phyloP scores from a whole-genome alignment of 2,329 filamentous ascomycete species.

The Ophiostoma novo-ulmi region DNA sequence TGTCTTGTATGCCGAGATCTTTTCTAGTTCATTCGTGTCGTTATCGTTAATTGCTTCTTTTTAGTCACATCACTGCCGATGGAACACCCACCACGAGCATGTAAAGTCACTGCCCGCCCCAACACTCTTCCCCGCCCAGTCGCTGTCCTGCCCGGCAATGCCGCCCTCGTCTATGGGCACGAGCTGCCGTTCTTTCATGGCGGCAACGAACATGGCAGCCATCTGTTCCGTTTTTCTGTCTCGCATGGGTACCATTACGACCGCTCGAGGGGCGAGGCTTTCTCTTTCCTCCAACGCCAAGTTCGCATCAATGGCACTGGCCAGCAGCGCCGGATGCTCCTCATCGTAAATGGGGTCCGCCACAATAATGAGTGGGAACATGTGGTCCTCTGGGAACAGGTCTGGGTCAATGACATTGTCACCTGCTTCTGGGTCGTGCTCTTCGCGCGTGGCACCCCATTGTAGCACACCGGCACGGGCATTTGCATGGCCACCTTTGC shows the following conservation, averaged over 20 bases:
- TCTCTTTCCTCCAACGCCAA: slow-evolving; percentile 45
- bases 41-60: not conserved
- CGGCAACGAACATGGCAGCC: slow-evolving; percentile 55
- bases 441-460: slow-evolving; percentile 54
- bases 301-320: slow-evolving; percentile 63
- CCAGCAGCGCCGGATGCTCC: slow-evolving; percentile 70
- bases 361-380: slow-evolving; percentile 63
- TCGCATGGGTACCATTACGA: slow-evolving; percentile 77
- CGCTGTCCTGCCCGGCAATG: slow-evolving; percentile 60
- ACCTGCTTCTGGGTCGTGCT: slow-evolving; percentile 23
- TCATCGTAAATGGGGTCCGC: slow-evolving; percentile 86
- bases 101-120: slow-evolving; percentile 20
- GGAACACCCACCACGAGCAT: slow-evolving; percentile 27
- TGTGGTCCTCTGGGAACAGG: slow-evolving; percentile 36
- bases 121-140: slow-evolving; percentile 56
- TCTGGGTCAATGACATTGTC: slow-evolving; percentile 42
- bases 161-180: slow-evolving; percentile 57
- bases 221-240: slow-evolving; percentile 61
- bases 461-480: slow-evolving; percentile 64
- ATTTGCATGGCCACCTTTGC: slow-evolving; percentile 37
- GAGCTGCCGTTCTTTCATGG: slow-evolving; percentile 54
- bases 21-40: not conserved
- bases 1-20: not conserved
- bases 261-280: slow-evolving; percentile 38
- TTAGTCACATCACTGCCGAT: slow-evolving; percentile 6